These are phyloP conservation scores for Macaranga tanarius DNA, from an alignment of 441 rosid genomes.

Conservation along the genomic window DNA sequence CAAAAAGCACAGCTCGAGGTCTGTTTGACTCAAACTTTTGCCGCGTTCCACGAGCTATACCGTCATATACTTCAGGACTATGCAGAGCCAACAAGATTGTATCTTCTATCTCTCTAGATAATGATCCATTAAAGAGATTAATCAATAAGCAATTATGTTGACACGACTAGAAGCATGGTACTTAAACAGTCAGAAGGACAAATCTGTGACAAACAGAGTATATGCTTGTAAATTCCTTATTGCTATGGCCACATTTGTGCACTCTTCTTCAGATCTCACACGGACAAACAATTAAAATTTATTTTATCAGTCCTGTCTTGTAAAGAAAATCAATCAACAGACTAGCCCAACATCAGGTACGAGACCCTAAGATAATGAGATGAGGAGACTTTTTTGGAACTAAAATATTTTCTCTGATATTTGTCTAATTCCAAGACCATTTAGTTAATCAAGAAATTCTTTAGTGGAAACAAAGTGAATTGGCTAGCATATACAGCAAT, in stretches of 20 bases:
- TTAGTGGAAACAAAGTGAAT: not conserved
- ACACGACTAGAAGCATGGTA: slow-evolving; percentile 4
- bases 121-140: slow-evolving; percentile 15
- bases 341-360: not conserved
- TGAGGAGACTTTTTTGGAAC: not conserved
- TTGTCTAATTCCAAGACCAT: not conserved
- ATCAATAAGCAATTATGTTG: slow-evolving; percentile 11
- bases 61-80: slow-evolving; percentile 88
- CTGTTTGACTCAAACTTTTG: slow-evolving; percentile 86
- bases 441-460: not conserved
- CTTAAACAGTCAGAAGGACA: not conserved
- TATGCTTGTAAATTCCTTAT: not conserved
- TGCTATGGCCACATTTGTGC: not conserved
- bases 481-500: not conserved
- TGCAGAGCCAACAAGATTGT: slow-evolving; percentile 79
- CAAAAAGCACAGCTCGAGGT: slow-evolving; percentile 94
- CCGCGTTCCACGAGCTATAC: slow-evolving; percentile 87
- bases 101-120: slow-evolving; percentile 86
- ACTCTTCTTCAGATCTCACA: not conserved
- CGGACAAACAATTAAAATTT: not conserved
- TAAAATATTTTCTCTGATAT: not conserved
- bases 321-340: not conserved
- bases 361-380: not conserved
- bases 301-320: not conserved
- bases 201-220: not conserved